Conservation (phyloP, 345 rosid species). For the Fremontodendron californicum region DNA sequence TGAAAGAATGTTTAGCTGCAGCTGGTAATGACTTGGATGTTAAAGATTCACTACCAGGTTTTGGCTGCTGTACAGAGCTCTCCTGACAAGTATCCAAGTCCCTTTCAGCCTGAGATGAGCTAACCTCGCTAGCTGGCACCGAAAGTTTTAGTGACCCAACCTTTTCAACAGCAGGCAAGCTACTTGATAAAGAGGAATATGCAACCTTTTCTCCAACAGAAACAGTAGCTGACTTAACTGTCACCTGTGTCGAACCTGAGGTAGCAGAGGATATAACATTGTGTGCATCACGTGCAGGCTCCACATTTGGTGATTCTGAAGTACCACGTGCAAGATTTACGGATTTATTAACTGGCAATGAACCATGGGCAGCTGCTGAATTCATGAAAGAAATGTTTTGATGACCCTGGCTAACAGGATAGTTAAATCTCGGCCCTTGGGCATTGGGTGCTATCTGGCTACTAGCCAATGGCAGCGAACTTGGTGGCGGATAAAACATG, state of each 20-base stretch:
- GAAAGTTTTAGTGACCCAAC: conserved; percentile 38
- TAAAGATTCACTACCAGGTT: conserved; percentile 35
- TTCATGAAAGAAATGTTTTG: conserved; percentile 53
- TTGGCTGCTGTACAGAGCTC: conserved; percentile 33
- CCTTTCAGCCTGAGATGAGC: conserved; percentile 27
- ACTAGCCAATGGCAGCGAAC: conserved; percentile 51
- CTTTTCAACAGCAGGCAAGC: conserved; percentile 37
- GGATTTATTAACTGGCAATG: conserved; percentile 40
- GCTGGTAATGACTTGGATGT: conserved; percentile 24
- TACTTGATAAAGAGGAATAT: conserved; percentile 24
- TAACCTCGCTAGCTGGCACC: conserved; percentile 35
- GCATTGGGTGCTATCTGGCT: conserved; percentile 53
- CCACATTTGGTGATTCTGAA: conserved; percentile 33
- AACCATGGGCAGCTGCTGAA: conserved; percentile 39
- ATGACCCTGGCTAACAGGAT: conserved; percentile 48
- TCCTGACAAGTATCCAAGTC: conserved; percentile 34
- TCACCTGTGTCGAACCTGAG: conserved; percentile 41
- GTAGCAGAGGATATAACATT: conserved; percentile 32
- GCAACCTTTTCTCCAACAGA: conserved; percentile 38
- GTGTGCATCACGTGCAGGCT: conserved; percentile 39
- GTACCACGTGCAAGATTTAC: conserved; percentile 31
- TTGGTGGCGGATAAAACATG: conserved; percentile 41
- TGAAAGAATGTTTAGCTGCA: conserved; percentile 28
- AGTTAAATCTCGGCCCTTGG: conserved; percentile 60
- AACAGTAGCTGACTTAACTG: conserved; percentile 43